Evolutionary conservation across 73 alveolate genomes (phyloP), one percentile per base, ranked within the genome.

Genomic region (Paramecium biaurelia): DNA sequence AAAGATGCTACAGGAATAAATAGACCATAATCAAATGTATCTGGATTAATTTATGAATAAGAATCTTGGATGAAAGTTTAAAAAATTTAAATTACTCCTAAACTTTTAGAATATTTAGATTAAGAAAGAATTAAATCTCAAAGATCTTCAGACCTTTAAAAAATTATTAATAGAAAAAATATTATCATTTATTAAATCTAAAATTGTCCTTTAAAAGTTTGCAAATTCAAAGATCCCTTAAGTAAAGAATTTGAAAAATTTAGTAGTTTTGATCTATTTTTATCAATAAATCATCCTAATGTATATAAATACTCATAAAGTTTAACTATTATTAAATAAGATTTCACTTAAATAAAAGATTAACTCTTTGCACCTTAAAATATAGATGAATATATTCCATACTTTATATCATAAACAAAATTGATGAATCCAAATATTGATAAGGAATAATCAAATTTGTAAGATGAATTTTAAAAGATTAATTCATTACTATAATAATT

Each of bases 31-130:
- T 10, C 76, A 4, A 79, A 79, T 79, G 90, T 47, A 6, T 79
- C 90, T 24, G 90, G 90, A 41, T 12, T 79, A 10, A 43, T 79
- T 20, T 79, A 79, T 47, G 90, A 79, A 72, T 72, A 72, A 72
- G 32, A 38, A 10, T 34, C n/a, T 14, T 72, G 59, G 86, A 72
- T 72, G 84, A 63, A 63, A 24, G 23, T 26, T 1, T 12, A 9
- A 11, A 63, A 26, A 2, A 26, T 30, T 3, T 63, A 21, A 26
- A 32, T 63, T 7, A 63, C 24, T 63, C 84, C 84, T 1, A 30
- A 63, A 63, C 11, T 63, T 1, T n/a, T 63, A 23, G 11, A 12
- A 63, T 63, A 26, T 12, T 9, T 63, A 23, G 45, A 63, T 2
- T 2, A 63, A 32, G 26, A 30, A 14, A 63, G 11, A 9, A 26